Conservation (phyloP, 129 eudicot genomes). For the Lactuca saligna region DNA sequence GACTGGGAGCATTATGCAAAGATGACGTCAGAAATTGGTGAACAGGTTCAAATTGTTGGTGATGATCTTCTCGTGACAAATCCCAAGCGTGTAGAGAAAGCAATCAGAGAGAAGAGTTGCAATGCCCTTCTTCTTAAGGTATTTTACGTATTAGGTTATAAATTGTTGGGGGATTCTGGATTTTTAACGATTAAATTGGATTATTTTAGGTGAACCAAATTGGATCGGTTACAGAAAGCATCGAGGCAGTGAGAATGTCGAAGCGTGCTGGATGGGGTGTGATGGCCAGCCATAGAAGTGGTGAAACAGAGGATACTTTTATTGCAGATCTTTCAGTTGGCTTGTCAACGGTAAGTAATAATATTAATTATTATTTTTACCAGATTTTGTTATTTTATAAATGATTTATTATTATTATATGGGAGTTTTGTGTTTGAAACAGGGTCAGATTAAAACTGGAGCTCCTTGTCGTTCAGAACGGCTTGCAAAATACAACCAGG, state of each 20-base stretch:
- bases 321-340: constrained; percentile 53
- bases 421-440: constrained; percentile 12
- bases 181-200: no score
- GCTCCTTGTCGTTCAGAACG: constrained; percentile 57
- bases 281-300: constrained; percentile 57
- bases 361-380: no score
- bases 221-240: constrained; percentile 48
- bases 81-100: constrained; percentile 46
- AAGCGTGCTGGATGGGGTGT: constrained; percentile 56
- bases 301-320: constrained; percentile 54
- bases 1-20: constrained; percentile 52
- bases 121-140: constrained; percentile 47
- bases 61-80: constrained; percentile 54
- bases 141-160: neutral
- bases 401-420: neutral
- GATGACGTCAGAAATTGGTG: constrained; percentile 45
- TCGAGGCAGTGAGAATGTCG: constrained; percentile 49
- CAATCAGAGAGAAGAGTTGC: constrained; percentile 44
- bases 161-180: no score
- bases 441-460: constrained; percentile 56
- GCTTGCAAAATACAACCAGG: constrained; percentile 60
- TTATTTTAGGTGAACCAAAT: constrained; percentile 44
- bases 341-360: constrained; percentile 38
- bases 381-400: neutral
- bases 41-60: constrained; percentile 46